Conservation (phyloP, 176 grass and related monocot genomes). For the Musa troglodytarum region DNA sequence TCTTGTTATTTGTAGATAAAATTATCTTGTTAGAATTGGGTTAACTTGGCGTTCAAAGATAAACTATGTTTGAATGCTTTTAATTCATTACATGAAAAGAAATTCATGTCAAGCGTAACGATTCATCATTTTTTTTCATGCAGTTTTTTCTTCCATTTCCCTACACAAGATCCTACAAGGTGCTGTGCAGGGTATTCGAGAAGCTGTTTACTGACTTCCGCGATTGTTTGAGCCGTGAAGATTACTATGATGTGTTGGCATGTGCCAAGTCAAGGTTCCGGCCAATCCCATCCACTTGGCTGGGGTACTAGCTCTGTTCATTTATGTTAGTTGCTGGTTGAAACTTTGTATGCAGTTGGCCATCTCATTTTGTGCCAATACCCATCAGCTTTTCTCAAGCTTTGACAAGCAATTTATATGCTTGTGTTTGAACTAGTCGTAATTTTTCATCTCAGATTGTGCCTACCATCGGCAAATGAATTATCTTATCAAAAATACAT, state of each 20-base stretch:
- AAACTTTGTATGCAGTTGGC: no score
- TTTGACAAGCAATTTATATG: no score
- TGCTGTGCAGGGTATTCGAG: slow-evolving; percentile 85
- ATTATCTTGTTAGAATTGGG: not conserved
- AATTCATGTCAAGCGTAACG: not conserved
- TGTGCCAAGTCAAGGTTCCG: slow-evolving; percentile 76
- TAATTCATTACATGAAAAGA: not conserved
- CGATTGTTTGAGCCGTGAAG: slow-evolving; percentile 56
- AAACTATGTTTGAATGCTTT: not conserved
- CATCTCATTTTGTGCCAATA: no score
- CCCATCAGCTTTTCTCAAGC: no score
- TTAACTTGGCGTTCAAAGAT: not conserved
- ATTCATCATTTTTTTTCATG: slow-evolving; percentile 12
- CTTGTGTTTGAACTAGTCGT: no score
- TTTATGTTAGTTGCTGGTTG: no score
- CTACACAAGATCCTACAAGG: slow-evolving; percentile 77
- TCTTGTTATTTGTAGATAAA: not conserved
- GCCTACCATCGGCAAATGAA: no score
- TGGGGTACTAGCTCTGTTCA: slow-evolving; percentile 39
- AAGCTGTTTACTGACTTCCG: slow-evolving; percentile 93
- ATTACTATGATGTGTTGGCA: slow-evolving; percentile 63
- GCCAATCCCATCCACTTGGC: slow-evolving; percentile 68
- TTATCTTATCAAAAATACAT: no score
- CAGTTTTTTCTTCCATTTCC: slow-evolving; percentile 97
- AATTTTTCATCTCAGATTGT: no score